Evolutionary conservation across 2,329 filamentous ascomycete genomes (phyloP).

Genomic region (Exophiala phaeomuriformis): DNA sequence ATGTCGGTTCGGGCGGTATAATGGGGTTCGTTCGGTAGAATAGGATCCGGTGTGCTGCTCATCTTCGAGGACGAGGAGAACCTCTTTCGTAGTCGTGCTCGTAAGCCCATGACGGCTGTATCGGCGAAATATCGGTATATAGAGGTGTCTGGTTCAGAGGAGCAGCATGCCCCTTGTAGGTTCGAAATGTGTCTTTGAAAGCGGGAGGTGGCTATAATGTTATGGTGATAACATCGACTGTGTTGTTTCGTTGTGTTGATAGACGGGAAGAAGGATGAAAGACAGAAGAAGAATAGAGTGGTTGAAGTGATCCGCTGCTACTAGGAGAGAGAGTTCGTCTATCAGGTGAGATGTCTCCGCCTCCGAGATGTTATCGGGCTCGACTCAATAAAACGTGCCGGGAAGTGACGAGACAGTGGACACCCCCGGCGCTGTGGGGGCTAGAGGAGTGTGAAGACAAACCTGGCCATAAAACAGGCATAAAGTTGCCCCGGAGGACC

Average conservation of each 20-base stretch:
- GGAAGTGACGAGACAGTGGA: constrained; percentile 8
- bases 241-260: not conserved
- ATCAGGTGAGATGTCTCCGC: not conserved
- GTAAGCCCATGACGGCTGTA: constrained; percentile 18
- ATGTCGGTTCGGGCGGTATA: constrained; percentile 34
- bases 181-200: not conserved
- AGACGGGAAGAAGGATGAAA: not conserved
- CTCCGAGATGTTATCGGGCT: not conserved
- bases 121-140: not conserved
- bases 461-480: not conserved
- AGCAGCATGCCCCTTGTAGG: not conserved
- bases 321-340: not conserved
- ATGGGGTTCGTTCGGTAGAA: constrained; percentile 12
- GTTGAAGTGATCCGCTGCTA: not conserved
- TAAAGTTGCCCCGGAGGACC: not conserved
- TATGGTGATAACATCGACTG: not conserved
- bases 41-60: constrained; percentile 7
- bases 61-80: constrained; percentile 13
- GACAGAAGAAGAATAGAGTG: not conserved
- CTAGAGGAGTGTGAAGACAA: constrained; percentile 8
- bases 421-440: constrained; percentile 1
- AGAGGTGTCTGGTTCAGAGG: not conserved
- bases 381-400: not conserved
- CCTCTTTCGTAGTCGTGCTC: constrained; percentile 19
- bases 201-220: not conserved